Conservation (phyloP, 306 rosid genomes). For the Quercus variabilis region DNA sequence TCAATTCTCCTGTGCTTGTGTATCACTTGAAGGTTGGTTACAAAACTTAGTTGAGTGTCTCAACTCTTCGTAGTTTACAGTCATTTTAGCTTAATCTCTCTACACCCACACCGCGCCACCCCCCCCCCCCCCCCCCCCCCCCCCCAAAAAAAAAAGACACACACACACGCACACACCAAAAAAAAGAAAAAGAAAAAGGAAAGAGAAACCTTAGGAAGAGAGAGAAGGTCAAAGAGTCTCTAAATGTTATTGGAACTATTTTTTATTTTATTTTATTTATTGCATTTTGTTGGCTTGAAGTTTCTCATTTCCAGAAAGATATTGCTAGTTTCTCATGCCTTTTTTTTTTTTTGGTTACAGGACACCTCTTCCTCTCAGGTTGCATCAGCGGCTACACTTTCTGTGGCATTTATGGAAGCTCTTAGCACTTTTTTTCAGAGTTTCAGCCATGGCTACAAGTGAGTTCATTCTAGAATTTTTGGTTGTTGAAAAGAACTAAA, state of each 20-base stretch:
- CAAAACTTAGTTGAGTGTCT: background rate
- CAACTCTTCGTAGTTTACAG: background rate
- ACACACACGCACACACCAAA: background rate
- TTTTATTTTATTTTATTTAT: background rate
- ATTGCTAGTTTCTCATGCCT: conserved; percentile 5
- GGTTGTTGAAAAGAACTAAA: background rate
- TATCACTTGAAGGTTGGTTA: background rate
- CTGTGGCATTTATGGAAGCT: conserved; percentile 99
- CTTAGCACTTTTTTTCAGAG: conserved; percentile 81
- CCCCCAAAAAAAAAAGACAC: too few relatives aligned
- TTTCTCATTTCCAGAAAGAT: conserved; percentile 11
- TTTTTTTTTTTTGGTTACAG: conserved; percentile 36
- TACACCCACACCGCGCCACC: background rate
- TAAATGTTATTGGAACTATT: background rate
- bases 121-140: too few relatives aligned
- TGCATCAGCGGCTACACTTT: conserved; percentile 89
- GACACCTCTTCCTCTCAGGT: conserved; percentile 94
- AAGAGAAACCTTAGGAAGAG: background rate
- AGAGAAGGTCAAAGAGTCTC: background rate
- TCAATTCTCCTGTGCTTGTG: background rate
- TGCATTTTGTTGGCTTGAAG: background rate
- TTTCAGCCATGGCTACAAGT: conserved; percentile 89
- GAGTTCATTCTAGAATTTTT: conserved; percentile 28
- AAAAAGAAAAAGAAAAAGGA: background rate
- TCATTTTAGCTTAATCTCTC: background rate